A percentile compares a stretch with the other conserved stretches of the same genome.
Evolutionary conservation across 148 eudicot species (phyloP).

Genomic region (Rhododendron molle): DNA sequence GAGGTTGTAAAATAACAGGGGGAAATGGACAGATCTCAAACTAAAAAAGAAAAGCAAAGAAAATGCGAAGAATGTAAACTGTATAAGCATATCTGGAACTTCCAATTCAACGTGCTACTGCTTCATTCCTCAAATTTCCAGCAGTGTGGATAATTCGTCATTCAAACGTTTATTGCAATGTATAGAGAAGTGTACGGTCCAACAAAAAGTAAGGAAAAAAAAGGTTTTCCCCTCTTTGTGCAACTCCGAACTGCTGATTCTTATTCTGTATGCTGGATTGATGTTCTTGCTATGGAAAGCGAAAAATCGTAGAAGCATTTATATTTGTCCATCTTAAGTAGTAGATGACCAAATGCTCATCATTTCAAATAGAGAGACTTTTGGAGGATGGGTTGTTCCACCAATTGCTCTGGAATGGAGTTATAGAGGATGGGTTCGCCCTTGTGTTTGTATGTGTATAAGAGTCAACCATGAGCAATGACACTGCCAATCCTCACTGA

Average conservation of each 20-base stretch:
- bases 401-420: neutral
- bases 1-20: slow-evolving; percentile 35
- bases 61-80: neutral
- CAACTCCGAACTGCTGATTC: neutral
- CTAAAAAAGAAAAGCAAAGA: neutral
- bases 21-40: neutral
- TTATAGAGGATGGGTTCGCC: neutral
- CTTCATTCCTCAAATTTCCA: slow-evolving; percentile 1
- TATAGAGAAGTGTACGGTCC: slow-evolving; percentile 7
- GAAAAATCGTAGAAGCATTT: neutral
- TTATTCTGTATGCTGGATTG: neutral
- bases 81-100: neutral
- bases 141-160: neutral
- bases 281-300: neutral
- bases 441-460: too few relatives aligned
- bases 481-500: too few relatives aligned
- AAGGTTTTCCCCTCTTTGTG: neutral
- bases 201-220: neutral
- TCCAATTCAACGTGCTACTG: neutral
- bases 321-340: neutral
- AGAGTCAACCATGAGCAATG: too few relatives aligned
- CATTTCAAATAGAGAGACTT: too few relatives aligned
- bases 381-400: neutral
- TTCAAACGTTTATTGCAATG: slow-evolving; percentile 6
- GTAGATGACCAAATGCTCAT: neutral